Conservation (phyloP, 257 asterid species). For the Euphrasia confusa region DNA sequence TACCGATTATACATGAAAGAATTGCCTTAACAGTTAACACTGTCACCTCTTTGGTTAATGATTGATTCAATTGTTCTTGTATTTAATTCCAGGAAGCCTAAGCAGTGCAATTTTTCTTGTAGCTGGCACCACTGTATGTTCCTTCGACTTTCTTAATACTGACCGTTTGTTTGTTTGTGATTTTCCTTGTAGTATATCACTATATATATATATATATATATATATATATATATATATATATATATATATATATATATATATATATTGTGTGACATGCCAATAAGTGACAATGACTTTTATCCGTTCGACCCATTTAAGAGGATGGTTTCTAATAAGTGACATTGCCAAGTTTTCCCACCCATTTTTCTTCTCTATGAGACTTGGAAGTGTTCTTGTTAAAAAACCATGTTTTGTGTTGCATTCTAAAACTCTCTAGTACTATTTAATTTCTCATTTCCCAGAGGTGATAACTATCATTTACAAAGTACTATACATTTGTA, state of each 20-base stretch:
- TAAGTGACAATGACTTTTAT: neutral
- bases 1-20: too few species aligned
- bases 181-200: too few species aligned
- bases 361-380: neutral
- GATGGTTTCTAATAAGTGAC: neutral
- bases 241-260: too few species aligned
- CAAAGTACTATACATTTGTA: too few species aligned
- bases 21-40: too few species aligned
- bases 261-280: neutral
- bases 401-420: neutral
- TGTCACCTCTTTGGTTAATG: slow-evolving; percentile 10
- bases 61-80: slow-evolving; percentile 10
- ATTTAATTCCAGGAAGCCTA: slow-evolving; percentile 66
- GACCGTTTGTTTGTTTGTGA: neutral
- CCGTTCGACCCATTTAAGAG: neutral
- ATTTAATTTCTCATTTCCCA: too few species aligned
- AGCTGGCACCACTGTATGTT: slow-evolving; percentile 92
- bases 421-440: too few species aligned
- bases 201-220: too few species aligned
- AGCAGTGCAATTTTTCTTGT: slow-evolving; percentile 79
- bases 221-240: too few species aligned
- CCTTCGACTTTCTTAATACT: slow-evolving; percentile 21
- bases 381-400: neutral
- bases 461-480: too few species aligned
- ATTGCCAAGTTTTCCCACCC: neutral